Conservation (phyloP, 768 basidiomycete species). For the Suillus hirtellus region DNA sequence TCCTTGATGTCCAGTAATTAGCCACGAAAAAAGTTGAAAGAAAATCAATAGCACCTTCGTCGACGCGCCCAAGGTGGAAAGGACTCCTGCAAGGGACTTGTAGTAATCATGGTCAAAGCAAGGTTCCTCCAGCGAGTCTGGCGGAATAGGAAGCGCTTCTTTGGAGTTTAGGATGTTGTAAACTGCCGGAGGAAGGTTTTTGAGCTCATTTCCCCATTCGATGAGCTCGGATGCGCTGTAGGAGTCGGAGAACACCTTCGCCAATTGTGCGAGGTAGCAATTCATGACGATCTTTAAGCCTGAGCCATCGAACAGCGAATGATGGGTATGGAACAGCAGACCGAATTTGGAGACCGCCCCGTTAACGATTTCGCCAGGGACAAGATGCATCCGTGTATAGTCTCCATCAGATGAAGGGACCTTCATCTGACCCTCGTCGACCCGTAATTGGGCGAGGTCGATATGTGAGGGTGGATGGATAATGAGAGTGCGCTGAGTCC, state of each 20-base stretch:
- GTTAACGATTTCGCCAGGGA: not conserved
- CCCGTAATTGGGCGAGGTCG: not conserved
- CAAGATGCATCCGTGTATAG: not conserved
- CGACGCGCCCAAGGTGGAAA: not conserved
- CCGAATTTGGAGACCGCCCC: not conserved
- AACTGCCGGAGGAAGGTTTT: not conserved
- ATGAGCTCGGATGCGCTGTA: not conserved
- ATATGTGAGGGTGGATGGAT: not conserved
- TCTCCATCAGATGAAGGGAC: not conserved
- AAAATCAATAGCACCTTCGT: not conserved
- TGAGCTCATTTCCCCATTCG: not conserved
- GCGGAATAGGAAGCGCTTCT: not conserved
- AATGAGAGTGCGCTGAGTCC: not conserved
- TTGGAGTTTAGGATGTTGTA: not conserved
- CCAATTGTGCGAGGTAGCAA: not conserved
- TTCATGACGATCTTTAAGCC: not conserved
- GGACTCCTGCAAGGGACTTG: not conserved
- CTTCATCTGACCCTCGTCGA: not conserved
- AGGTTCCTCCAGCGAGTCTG: not conserved
- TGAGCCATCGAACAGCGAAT: not conserved
- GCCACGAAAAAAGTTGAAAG: not conserved
- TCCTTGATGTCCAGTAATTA: not conserved
- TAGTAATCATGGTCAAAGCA: not conserved
- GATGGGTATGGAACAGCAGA: not conserved
- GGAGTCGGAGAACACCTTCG: not conserved